phyloP scores from a whole-genome alignment of 306 rosid genomes.

The Cicer yamashitae region DNA sequence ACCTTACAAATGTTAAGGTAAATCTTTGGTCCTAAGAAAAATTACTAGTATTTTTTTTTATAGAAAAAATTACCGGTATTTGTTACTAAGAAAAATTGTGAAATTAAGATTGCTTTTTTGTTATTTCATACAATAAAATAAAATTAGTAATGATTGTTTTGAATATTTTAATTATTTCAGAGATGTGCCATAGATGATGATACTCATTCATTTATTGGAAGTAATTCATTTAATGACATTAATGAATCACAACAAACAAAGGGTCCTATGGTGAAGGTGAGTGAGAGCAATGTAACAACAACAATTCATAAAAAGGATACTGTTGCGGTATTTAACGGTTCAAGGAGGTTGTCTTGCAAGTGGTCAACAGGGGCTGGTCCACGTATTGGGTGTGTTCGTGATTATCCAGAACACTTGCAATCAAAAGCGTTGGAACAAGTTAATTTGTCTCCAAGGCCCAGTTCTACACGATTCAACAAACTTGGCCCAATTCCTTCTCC shows the following conservation, averaged over 20 bases:
- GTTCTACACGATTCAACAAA: slow-evolving; percentile 27
- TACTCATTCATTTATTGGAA: slow-evolving; percentile 46
- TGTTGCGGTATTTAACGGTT: slow-evolving; percentile 39
- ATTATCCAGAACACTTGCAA: slow-evolving; percentile 76
- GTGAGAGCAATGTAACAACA: slow-evolving; percentile 38
- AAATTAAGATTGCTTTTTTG: not conserved
- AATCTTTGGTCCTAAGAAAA: not conserved
- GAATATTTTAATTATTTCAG: slow-evolving; percentile 44
- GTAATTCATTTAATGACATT: slow-evolving; percentile 43
- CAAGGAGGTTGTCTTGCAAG: slow-evolving; percentile 69
- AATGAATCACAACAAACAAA: slow-evolving; percentile 43
- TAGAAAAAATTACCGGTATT: not conserved
- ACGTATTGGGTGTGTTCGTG: slow-evolving; percentile 91
- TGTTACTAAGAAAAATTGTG: not conserved
- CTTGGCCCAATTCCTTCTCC: slow-evolving; percentile 95
- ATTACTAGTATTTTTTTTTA: not conserved
- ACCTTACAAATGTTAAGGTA: slow-evolving; percentile 89
- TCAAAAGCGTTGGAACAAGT: slow-evolving; percentile 85
- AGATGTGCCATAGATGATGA: slow-evolving; percentile 85
- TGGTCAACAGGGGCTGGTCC: slow-evolving; percentile 90
- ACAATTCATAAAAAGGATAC: slow-evolving; percentile 43
- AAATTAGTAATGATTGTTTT: slow-evolving; percentile 13
- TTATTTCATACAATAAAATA: not conserved
- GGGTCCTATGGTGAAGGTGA: slow-evolving; percentile 38
- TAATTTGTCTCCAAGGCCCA: slow-evolving; percentile 71